phyloP scores from a whole-genome alignment of 176 grass and related monocot species.

The sorghum (Sorghum bicolor) region DNA sequence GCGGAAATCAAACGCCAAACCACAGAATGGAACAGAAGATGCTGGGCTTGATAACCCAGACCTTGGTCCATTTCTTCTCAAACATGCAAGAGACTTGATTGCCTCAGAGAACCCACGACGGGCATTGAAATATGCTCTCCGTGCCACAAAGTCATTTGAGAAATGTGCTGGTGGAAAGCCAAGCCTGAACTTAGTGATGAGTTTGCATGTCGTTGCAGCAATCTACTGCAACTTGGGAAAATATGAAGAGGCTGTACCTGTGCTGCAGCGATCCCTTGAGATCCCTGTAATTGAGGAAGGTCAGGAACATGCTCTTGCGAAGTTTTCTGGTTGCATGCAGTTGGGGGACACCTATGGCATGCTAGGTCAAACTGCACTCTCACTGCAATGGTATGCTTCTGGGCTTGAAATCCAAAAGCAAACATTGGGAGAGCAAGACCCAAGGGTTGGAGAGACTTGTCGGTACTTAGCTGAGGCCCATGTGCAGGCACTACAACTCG shows the following conservation, averaged over 20 bases:
- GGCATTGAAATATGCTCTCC: conserved; percentile 84
- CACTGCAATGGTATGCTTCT: conserved; percentile 66
- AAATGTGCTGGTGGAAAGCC: conserved; percentile 78
- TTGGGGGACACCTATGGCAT: conserved; percentile 84
- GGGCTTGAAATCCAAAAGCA: conserved; percentile 85
- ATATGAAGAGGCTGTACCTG: conserved; percentile 63
- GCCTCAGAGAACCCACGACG: conserved; percentile 73
- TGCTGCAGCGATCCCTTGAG: conserved; percentile 65
- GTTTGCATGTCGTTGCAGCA: conserved; percentile 90
- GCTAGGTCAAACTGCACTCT: conserved; percentile 75
- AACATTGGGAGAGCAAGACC: conserved; percentile 72
- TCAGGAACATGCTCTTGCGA: conserved; percentile 86
- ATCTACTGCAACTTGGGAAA: conserved; percentile 84
- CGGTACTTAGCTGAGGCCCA: conserved; percentile 92
- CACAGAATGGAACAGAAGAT: conserved; percentile 58
- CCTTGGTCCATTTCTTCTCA: conserved; percentile 96
- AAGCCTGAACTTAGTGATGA: conserved; percentile 83
- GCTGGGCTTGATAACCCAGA: conserved; percentile 75
- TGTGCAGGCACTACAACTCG: conserved; percentile 87
- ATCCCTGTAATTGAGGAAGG: conserved; percentile 82
- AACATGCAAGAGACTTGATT: conserved; percentile 91
- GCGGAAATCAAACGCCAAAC: conserved; percentile 46
- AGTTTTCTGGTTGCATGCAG: conserved; percentile 95
- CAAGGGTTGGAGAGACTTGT: conserved; percentile 86
- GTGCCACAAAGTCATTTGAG: conserved; percentile 87